Conservation (phyloP, 2,329 filamentous ascomycete genomes). For the Tolypocladium paradoxum region DNA sequence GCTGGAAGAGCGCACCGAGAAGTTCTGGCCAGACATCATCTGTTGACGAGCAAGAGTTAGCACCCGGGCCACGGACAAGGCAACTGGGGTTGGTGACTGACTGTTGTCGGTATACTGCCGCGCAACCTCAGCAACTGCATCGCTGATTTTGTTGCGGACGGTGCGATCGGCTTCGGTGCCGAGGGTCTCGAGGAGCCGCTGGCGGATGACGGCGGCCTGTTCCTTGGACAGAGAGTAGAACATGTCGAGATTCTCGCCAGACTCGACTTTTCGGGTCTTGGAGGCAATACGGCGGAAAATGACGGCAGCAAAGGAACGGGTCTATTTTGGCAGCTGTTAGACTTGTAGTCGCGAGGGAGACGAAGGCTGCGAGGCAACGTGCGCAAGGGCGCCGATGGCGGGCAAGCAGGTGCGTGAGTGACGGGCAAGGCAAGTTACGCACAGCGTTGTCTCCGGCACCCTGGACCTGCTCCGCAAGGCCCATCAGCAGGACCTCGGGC, state of each 20-base stretch:
- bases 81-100: slow-evolving; percentile 33
- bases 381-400: neutral
- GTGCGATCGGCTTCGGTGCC: slow-evolving; percentile 59
- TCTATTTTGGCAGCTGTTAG: slow-evolving; percentile 36
- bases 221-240: slow-evolving; percentile 70
- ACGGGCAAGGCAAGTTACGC: slow-evolving; percentile 13
- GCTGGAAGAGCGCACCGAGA: slow-evolving; percentile 72
- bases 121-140: slow-evolving; percentile 92
- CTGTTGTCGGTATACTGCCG: slow-evolving; percentile 89
- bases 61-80: slow-evolving; percentile 1
- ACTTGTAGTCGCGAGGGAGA: neutral
- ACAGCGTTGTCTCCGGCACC: slow-evolving; percentile 64
- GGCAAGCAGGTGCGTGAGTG: neutral
- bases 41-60: slow-evolving; percentile 26
- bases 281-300: slow-evolving; percentile 90
- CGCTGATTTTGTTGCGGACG: slow-evolving; percentile 90
- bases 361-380: neutral
- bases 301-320: slow-evolving; percentile 82
- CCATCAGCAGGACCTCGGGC: slow-evolving; percentile 86
- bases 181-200: slow-evolving; percentile 72
- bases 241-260: slow-evolving; percentile 65
- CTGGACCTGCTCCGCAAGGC: slow-evolving; percentile 83
- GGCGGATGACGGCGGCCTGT: slow-evolving; percentile 67
- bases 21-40: slow-evolving; percentile 85
- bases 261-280: slow-evolving; percentile 69